Evolutionary conservation across 2,329 filamentous ascomycete species (phyloP), one percentile per base, ranked within the genome.

Genomic region (Tothia fuscella): DNA sequence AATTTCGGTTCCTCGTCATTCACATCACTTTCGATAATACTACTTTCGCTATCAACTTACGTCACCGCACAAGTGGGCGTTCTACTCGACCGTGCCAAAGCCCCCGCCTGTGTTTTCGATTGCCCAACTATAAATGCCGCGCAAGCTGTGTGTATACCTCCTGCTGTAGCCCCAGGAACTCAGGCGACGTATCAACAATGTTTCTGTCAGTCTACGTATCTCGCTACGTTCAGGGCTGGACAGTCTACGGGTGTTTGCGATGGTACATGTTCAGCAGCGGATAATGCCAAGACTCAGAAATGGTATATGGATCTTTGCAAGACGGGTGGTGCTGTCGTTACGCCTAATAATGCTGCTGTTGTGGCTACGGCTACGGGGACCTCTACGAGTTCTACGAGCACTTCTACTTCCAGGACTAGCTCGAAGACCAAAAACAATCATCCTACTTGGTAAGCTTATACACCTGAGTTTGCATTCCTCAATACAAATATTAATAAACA

Each of bases 141-240:
- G 7, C 29, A 32, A n/a, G 14, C 26, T 12, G 29, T 41, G 3
- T 41, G 39, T 31, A 31, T 41, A 16, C 39, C 39, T 32, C 39
- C 39, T 6, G 26, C 10, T 6, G 39, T 31, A 4, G 29, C 39
- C 5, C 24, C 31, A 9, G 25, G 21, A 7, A 25, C 24, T 16
- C n/a, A 29, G 21, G 30, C 26, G n/a, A 34, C 14, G 12, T 41
- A 41, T 22, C 39, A 41, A 31, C n/a, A 29, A 25, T 44, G 42
- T 24, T 44, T 39, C 19, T 44, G 42, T 21, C 39, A 44, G 19
- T 39, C 42, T 4, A 38, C 30, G 25, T 44, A 38, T 14, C 42
- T 44, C 7, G 20, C 33, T 4, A n/a, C 34, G 2, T 39, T 41
- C 22, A 44, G 32, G 28, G 22, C 41, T 2, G 41, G 41, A 26